These are phyloP conservation scores for Penicillium sp. DNA, from an alignment of 2,329 filamentous ascomycete genomes.

Conservation along the genomic window DNA sequence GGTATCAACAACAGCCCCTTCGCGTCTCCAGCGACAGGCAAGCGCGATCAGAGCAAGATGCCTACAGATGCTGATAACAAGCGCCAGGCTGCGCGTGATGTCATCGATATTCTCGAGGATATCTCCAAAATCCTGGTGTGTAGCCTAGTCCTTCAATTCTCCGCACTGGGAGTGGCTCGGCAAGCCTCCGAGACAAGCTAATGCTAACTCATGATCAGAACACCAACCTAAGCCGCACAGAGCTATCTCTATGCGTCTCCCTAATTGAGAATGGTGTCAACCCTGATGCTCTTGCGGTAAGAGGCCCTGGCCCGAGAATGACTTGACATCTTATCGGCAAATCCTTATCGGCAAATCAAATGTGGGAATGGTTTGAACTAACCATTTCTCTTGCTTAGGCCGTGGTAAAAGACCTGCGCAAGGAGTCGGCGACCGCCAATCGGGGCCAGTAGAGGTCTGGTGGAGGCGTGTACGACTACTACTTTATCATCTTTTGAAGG, in stretches of 20 bases:
- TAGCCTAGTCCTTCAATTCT: not conserved
- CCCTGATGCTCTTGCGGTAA: conserved; percentile 88
- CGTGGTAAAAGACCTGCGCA: conserved; percentile 49
- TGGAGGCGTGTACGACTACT: not conserved
- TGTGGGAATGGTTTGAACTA: not conserved
- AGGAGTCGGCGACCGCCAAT: conserved; percentile 35
- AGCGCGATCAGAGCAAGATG: conserved; percentile 26
- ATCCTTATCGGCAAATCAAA: not conserved
- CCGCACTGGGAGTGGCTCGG: not conserved
- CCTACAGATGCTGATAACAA: conserved; percentile 46
- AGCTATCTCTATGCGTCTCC: conserved; percentile 91
- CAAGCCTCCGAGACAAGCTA: not conserved
- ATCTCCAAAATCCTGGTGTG: conserved; percentile 49
- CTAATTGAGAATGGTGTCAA: conserved; percentile 97
- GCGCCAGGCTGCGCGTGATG: conserved; percentile 51
- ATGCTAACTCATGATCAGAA: conserved; percentile 59
- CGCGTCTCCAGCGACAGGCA: not conserved
- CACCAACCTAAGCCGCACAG: conserved; percentile 85
- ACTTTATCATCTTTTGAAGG: not conserved
- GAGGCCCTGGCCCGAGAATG: conserved; percentile 34
- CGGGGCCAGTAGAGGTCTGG: conserved; percentile 4
- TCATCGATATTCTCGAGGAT: conserved; percentile 53
- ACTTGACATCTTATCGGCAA: not conserved
- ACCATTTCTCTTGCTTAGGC: conserved; percentile 29
- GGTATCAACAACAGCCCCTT: not conserved